phyloP scores from a whole-genome alignment of 2,329 filamentous ascomycete genomes.

The Aureobasidium sp. region DNA sequence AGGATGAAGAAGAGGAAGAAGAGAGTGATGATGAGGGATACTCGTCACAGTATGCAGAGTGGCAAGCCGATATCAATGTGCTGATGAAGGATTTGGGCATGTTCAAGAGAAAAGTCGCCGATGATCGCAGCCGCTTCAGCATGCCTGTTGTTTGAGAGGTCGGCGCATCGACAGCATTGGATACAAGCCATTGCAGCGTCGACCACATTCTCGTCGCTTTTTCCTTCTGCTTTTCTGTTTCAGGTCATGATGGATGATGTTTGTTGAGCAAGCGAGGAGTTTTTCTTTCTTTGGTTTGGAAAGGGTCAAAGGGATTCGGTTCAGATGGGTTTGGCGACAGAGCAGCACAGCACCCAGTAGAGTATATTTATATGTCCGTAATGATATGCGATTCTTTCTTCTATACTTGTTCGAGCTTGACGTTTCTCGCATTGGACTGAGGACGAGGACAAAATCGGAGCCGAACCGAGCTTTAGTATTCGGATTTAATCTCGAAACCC shows the following conservation, averaged over 20 bases:
- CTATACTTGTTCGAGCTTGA: not conserved
- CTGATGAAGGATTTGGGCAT: slow-evolving; percentile 72
- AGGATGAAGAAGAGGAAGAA: slow-evolving; percentile 49
- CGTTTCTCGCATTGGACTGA: not conserved
- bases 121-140: slow-evolving; percentile 64
- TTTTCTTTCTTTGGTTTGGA: not conserved
- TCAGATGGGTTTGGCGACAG: not conserved
- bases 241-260: not conserved
- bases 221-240: not conserved
- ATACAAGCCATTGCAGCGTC: not conserved
- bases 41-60: slow-evolving; percentile 33
- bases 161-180: not conserved
- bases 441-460: not conserved
- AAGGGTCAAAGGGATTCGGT: not conserved
- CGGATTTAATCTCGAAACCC: not conserved
- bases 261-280: slow-evolving; percentile 6
- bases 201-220: not conserved
- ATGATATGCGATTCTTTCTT: not conserved
- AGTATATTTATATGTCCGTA: not conserved
- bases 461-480: not conserved
- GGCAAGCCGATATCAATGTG: slow-evolving; percentile 77
- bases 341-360: not conserved
- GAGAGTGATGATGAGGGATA: slow-evolving; percentile 45
- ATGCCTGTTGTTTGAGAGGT: not conserved
- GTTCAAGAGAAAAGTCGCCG: slow-evolving; percentile 79